Base-by-base conservation (phyloP, 306 rosid species). In the Hippophae tibetana region DNA sequence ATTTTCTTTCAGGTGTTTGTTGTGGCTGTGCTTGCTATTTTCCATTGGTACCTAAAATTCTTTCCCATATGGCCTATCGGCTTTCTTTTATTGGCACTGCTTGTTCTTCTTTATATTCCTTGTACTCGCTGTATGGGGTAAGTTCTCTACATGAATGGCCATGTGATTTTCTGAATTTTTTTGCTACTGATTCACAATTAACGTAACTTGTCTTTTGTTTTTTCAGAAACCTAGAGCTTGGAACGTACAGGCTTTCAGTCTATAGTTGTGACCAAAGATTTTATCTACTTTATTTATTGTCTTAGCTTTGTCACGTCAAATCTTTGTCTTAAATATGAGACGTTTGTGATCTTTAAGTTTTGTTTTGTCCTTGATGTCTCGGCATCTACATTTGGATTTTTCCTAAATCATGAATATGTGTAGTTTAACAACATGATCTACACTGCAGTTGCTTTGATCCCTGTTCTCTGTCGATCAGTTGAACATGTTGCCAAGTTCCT, bases 401-500 rank as follows among this genome's bases (percentile, higher is more conserved):
- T 59, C 52, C 52, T 47, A 9, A 49, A 26, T 50, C 38, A 31
- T 49, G 18, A 49, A 7, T 59, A 26, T 66, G 57, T 52, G 23
- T 62, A 52, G 44, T 62, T 38, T 79, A 63, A 72, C 54, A 26
- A 43, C 69, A 48, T 69, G 31, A 72, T 74, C 10, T 68, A 27
- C 60, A 47, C 81, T 73, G 87, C 86, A 93, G 99, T 86, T 65
- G 94, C 99, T 26, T 74, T 88, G 82, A 86, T 93, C 75, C 97
- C 99, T 56, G 64, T 88, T 75, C 57, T 88, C 48, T 93, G 97
- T 58, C 85, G 90, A 73, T 68, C 95, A 9, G 69, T 93, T 70
- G 97, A 84, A 61, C 84, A 77, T n/a, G 94, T 88, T 77, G 87
- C 99, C 62, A 93, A 93, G 85, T 93, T 93, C 79, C 99, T 93